Evolutionary conservation across 2,329 filamentous ascomycete genomes (phyloP).

Genomic region (Thielaviopsis euricoi): DNA sequence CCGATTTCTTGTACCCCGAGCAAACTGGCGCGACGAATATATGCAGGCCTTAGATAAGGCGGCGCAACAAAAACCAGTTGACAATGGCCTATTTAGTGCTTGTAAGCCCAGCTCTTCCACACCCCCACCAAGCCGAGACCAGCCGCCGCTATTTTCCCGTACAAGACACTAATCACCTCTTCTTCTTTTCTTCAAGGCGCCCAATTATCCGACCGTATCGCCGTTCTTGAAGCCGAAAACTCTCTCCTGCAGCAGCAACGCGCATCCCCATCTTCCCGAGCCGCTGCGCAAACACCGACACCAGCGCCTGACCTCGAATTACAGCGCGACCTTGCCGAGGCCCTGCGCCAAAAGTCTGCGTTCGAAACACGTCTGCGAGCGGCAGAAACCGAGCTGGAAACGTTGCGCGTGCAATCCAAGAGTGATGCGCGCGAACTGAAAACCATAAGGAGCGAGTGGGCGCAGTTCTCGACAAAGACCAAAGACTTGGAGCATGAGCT

Average conservation of each 20-base stretch:
- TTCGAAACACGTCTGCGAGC: slow-evolving; percentile 46
- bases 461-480: slow-evolving; percentile 45
- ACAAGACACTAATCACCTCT: background rate
- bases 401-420: slow-evolving; percentile 41
- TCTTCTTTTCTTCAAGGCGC: slow-evolving; percentile 31
- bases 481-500: slow-evolving; percentile 77
- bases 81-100: slow-evolving; percentile 55
- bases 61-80: slow-evolving; percentile 44
- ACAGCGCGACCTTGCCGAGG: slow-evolving; percentile 56
- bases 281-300: slow-evolving; percentile 4
- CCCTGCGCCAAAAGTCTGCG: slow-evolving; percentile 56
- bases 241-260: slow-evolving; percentile 20
- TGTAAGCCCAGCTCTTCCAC: slow-evolving; percentile 37
- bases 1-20: background rate
- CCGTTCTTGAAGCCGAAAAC: slow-evolving; percentile 43
- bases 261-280: slow-evolving; percentile 11
- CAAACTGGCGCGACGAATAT: slow-evolving; percentile 68
- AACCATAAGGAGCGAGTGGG: slow-evolving; percentile 45
- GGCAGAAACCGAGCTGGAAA: slow-evolving; percentile 46
- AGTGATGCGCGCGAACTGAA: slow-evolving; percentile 45
- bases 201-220: slow-evolving; percentile 49
- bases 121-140: background rate
- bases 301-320: slow-evolving; percentile 27
- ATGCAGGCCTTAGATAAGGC: slow-evolving; percentile 58
- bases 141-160: background rate